These are phyloP conservation scores for Lactifluus rugatus DNA, from an alignment of 768 basidiomycete genomes.

Conservation along the genomic window DNA sequence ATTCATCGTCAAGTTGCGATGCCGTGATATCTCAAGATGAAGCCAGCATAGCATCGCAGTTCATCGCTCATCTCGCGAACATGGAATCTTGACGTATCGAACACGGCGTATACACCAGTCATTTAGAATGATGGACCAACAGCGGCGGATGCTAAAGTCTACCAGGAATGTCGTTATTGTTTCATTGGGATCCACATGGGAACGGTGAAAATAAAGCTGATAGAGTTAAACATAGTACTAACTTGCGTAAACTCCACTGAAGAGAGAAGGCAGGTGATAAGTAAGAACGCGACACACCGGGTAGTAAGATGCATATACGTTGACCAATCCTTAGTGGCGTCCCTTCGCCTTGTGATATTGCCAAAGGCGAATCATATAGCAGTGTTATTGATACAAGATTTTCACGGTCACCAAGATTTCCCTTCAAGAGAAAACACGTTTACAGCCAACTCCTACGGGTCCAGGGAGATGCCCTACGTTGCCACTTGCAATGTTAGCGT, in stretches of 20 bases:
- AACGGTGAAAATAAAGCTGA: background rate
- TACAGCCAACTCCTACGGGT: conserved; percentile 14
- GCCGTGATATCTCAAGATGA: background rate
- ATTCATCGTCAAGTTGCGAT: too few relatives aligned
- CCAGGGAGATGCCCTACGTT: conserved; percentile 11
- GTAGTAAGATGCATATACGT: too few relatives aligned
- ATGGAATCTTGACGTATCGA: background rate
- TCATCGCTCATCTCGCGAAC: background rate
- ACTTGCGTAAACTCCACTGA: too few relatives aligned
- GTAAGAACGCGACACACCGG: background rate
- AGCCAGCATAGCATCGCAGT: too few relatives aligned
- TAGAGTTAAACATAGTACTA: background rate
- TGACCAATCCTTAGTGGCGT: background rate
- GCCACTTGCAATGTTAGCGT: background rate
- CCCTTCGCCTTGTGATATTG: background rate
- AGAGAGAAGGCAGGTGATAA: background rate
- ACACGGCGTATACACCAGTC: background rate
- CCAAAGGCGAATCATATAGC: background rate
- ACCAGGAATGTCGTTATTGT: background rate
- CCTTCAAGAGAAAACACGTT: conserved; percentile 5
- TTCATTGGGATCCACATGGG: background rate
- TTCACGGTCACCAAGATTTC: too few relatives aligned
- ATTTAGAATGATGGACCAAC: background rate
- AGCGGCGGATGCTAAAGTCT: too few relatives aligned
- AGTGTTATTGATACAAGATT: too few relatives aligned